These are phyloP conservation scores for Dactylellina leptospora DNA, from an alignment of 2,329 filamentous ascomycete genomes.

Conservation along the genomic window DNA sequence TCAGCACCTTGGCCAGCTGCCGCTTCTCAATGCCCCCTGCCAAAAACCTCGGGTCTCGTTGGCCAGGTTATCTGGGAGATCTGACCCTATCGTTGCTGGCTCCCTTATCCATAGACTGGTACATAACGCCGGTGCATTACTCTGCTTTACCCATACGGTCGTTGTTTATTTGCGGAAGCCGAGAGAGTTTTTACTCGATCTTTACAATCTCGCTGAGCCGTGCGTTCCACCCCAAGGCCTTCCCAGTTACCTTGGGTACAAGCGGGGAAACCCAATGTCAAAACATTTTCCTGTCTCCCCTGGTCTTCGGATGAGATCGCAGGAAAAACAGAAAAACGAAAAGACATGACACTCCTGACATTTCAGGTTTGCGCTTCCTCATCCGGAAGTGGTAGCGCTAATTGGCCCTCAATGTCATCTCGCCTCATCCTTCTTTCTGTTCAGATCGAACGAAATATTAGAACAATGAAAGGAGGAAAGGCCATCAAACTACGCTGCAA, in stretches of 20 bases:
- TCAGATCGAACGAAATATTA: no score
- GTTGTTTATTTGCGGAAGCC: not conserved
- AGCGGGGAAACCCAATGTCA: constrained; percentile 22
- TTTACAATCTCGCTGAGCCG: not conserved
- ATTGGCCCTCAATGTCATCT: no score
- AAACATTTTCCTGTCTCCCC: constrained; percentile 4
- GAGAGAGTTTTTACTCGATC: no score
- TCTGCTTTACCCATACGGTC: no score
- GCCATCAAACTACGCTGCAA: constrained; percentile 36
- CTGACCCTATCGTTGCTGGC: constrained; percentile 22
- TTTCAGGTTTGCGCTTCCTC: constrained; percentile 42
- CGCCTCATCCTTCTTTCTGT: no score
- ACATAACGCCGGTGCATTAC: no score
- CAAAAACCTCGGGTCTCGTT: constrained; percentile 37
- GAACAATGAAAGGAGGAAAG: constrained; percentile 12
- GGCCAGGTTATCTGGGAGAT: constrained; percentile 49
- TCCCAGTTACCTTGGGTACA: constrained; percentile 21
- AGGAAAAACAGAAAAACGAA: not conserved
- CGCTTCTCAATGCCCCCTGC: constrained; percentile 34
- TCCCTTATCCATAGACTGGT: constrained; percentile 7
- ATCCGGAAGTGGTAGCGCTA: constrained; percentile 40
- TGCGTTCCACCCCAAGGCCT: not conserved
- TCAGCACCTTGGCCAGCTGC: constrained; percentile 37
- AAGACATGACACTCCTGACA: constrained; percentile 7
- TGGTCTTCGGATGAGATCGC: constrained; percentile 13